Conservation (phyloP, 495 filamentous ascomycete species). For the Aspergillus funiculosus region DNA sequence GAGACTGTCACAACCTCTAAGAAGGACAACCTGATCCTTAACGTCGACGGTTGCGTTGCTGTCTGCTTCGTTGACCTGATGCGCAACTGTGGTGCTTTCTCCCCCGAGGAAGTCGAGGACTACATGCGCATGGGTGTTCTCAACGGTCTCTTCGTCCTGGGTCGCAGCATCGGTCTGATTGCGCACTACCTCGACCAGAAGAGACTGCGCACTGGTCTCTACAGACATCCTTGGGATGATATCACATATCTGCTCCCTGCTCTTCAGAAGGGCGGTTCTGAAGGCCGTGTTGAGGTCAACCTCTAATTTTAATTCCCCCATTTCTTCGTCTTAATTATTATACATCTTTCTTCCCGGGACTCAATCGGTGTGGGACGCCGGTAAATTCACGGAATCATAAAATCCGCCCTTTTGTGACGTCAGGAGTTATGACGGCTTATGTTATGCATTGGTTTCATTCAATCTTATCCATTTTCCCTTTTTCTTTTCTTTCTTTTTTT, state of each 20-base stretch:
- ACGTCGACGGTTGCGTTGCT: constrained; percentile 95
- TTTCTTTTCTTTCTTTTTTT: constrained; percentile 23
- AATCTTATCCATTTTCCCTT: constrained; percentile 26
- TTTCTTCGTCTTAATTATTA: constrained; percentile 16
- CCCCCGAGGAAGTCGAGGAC: constrained; percentile 50
- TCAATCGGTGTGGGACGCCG: constrained; percentile 19
- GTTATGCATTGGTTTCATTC: constrained; percentile 36
- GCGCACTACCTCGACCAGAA: constrained; percentile 99
- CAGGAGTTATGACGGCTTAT: constrained; percentile 42
- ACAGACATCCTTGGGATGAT: constrained; percentile 98
- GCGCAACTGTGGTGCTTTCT: constrained; percentile 96
- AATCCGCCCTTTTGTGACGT: constrained; percentile 34
- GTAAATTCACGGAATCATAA: constrained; percentile 19
- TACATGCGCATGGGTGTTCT: constrained; percentile 85
- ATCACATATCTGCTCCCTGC: constrained; percentile 93
- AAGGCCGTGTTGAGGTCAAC: constrained; percentile 88
- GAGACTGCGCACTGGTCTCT: constrained; percentile 93
- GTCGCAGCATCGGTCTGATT: constrained; percentile 95
- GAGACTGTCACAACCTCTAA: constrained; percentile 98
- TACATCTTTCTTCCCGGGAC: constrained; percentile 13
- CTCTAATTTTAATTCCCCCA: constrained; percentile 44
- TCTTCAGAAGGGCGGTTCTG: constrained; percentile 66
- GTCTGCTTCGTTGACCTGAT: constrained; percentile 98
- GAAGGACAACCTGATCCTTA: constrained; percentile 99
- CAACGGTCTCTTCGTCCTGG: constrained; percentile 97